Evolutionary conservation across 2,329 filamentous ascomycete species (phyloP).

Genomic region (Colletotrichum eremochloae): DNA sequence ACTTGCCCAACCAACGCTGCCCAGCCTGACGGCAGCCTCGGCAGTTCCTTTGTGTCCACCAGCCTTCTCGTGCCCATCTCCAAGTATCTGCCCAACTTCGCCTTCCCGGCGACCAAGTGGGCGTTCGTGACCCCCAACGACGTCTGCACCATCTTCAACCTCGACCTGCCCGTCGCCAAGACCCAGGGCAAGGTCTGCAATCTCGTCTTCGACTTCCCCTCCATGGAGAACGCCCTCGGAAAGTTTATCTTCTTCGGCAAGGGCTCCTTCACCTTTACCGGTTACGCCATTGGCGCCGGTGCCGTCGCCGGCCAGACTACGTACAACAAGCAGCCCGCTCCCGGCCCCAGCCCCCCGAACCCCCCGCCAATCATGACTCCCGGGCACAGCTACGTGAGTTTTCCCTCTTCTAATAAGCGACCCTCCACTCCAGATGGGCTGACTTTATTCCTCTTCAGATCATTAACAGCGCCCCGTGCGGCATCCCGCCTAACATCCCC

Average conservation of each 20-base stretch:
- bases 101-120: slow-evolving; percentile 25
- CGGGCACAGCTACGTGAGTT: slow-evolving; percentile 33
- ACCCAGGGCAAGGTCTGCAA: slow-evolving; percentile 40
- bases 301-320: slow-evolving; percentile 36
- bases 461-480: slow-evolving; percentile 36
- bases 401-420: accelerated
- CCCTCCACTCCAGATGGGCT: neutral
- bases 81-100: slow-evolving; percentile 22
- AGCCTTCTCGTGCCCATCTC: slow-evolving; percentile 33
- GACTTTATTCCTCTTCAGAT: slow-evolving; percentile 6
- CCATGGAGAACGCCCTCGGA: slow-evolving; percentile 4
- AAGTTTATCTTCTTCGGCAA: slow-evolving; percentile 31
- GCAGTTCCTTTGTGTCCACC: slow-evolving; percentile 23
- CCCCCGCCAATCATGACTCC: slow-evolving; percentile 35
- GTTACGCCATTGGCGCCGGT: slow-evolving; percentile 34
- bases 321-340: slow-evolving; percentile 32
- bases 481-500: slow-evolving; percentile 17
- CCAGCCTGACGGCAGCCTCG: slow-evolving; percentile 37
- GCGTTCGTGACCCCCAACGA: slow-evolving; percentile 25
- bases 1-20: slow-evolving; percentile 28
- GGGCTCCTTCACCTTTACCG: slow-evolving; percentile 34
- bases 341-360: slow-evolving; percentile 36
- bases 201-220: slow-evolving; percentile 38
- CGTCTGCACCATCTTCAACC: slow-evolving; percentile 40
- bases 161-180: slow-evolving; percentile 28